Base-by-base conservation (phyloP, 2,329 filamentous ascomycete genomes). In the Dothidotthia symphoricarpi region DNA sequence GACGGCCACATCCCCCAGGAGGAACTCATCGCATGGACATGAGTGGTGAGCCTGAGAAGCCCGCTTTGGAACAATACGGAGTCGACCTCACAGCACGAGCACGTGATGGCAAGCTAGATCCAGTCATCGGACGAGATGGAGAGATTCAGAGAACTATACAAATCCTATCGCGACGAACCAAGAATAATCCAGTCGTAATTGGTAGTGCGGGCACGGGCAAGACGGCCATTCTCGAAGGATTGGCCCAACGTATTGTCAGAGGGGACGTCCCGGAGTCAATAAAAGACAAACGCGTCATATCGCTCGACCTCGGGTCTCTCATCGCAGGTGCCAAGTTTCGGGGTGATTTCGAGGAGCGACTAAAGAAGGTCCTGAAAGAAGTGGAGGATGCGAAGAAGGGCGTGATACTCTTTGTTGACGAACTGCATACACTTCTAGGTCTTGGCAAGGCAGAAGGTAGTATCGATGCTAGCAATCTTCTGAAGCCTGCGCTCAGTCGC, bases 81-180 rank as follows among this genome's bases (percentile, higher is more conserved):
- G 76, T 96, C 44, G 91, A 98, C 63, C 74, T 98, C 36, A 97
- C 93, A 2, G 86, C 81, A 10, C 81, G 80, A 56, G 93, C 93
- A 14, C 86, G 79, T 63, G 85, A 86, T 32, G 93, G 93, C 27
- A 96, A 95, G 63, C 76, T 98, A 3, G 93, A 98, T 60, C 93
- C 93, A 0, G 91, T 97, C 11, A 97, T 98, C 59, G 93, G 93
- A 14, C 79, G 93, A 64, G 90, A 96, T 57, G 75, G 80, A 4
- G 93, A 96, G 64, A 95, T 97, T 35, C 88, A 95, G 60, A 78
- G 93, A 33, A 95, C 90, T 0, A 96, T 97, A 43, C 93, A 97
- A 60, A 86, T 98, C 9, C 71, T 98, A 1, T 96, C 90, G 12
- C 77, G 93, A 47, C 77, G 93, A 44, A 97, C 93, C 6, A 97